phyloP scores from a whole-genome alignment of 371 early-diverging fungal genomes.

The Apophysomyces elegans region DNA sequence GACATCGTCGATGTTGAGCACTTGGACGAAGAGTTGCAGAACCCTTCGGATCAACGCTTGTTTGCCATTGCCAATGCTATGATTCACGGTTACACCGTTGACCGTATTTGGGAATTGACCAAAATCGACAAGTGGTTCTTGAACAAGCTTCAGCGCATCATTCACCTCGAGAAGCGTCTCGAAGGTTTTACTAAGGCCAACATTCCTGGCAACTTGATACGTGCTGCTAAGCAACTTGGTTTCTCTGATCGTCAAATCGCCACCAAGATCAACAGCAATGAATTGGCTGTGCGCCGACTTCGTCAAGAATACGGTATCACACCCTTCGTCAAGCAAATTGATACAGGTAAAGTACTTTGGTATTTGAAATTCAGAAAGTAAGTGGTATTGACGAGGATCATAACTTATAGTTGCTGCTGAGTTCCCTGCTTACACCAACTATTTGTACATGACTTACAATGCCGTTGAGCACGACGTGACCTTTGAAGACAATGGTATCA shows the following conservation, averaged over 20 bases:
- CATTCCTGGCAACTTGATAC: conserved; percentile 63
- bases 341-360: conserved; percentile 64
- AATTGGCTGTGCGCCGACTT: conserved; percentile 84
- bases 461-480: conserved; percentile 86
- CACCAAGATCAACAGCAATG: conserved; percentile 75
- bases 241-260: conserved; percentile 93
- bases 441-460: conserved; percentile 95
- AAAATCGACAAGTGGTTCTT: conserved; percentile 96
- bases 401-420: conserved; percentile 82
- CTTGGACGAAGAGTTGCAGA: conserved; percentile 78
- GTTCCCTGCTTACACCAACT: conserved; percentile 96
- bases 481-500: conserved; percentile 87
- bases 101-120: conserved; percentile 85
- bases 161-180: conserved; percentile 50
- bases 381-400: conserved; percentile 1
- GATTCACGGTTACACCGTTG: conserved; percentile 83
- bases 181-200: conserved; percentile 51
- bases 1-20: conserved; percentile 57
- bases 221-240: conserved; percentile 87
- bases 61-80: conserved; percentile 93
- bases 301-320: conserved; percentile 78
- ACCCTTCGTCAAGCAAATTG: conserved; percentile 96
- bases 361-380: conserved; percentile 7
- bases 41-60: conserved; percentile 89
- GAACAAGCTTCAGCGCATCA: conserved; percentile 82